Conservation (phyloP, 2,329 filamentous ascomycete species). For the Monosporascus sp. region DNA sequence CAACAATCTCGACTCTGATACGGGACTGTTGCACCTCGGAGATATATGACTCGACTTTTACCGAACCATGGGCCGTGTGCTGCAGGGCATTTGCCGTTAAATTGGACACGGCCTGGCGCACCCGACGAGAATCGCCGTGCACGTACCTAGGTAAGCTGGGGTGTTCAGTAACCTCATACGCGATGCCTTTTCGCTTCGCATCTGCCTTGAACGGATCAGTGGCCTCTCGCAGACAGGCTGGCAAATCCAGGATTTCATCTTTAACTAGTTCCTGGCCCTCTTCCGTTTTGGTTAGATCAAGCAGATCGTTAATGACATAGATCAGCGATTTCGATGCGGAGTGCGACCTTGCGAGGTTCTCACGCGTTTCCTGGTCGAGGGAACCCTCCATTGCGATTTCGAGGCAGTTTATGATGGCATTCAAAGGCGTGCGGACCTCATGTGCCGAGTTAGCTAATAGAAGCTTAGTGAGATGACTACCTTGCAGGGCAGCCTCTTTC, state of each 20-base stretch:
- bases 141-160: conserved; percentile 65
- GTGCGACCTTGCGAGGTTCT: conserved; percentile 78
- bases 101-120: conserved; percentile 81
- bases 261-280: conserved; percentile 74
- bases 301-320: conserved; percentile 87
- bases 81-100: conserved; percentile 81
- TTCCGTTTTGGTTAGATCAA: conserved; percentile 84
- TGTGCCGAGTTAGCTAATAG: conserved; percentile 85
- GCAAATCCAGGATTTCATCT: conserved; percentile 72
- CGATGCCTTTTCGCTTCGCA: conserved; percentile 67
- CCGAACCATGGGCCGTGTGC: conserved; percentile 61
- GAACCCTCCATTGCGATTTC: conserved; percentile 82
- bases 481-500: conserved; percentile 79
- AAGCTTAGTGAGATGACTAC: conserved; percentile 71
- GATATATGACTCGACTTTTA: conserved; percentile 66
- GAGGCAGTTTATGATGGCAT: conserved; percentile 91
- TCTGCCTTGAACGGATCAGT: conserved; percentile 69
- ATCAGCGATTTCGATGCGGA: conserved; percentile 89
- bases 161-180: conserved; percentile 62
- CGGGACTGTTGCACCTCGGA: conserved; percentile 45
- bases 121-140: conserved; percentile 70
- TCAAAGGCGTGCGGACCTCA: conserved; percentile 83
- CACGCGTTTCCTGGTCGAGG: conserved; percentile 75
- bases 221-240: conserved; percentile 67
- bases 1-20: conserved; percentile 66